A percentile compares a stretch with the other conserved stretches of the same genome.
Conservation (phyloP, 352 stramenopile species). For the Phytophthora multivora region DNA sequence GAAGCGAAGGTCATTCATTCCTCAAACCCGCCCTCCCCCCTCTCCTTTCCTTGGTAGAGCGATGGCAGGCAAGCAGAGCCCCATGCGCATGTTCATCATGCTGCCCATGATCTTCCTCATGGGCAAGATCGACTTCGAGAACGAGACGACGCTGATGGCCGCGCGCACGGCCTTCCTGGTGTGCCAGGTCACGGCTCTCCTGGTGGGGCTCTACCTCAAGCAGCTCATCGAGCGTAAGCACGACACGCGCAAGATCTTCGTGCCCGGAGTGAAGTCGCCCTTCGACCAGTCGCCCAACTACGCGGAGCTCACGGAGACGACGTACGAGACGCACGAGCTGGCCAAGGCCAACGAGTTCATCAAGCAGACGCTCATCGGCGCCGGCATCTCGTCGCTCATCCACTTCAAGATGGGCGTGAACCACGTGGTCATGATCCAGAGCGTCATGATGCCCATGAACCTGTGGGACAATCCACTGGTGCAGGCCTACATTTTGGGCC, state of each 20-base stretch:
- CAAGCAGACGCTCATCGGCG: slow-evolving; percentile 84
- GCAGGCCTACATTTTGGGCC: slow-evolving; percentile 76
- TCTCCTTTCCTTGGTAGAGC: background rate
- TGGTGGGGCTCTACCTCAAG: slow-evolving; percentile 76
- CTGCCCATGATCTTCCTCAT: slow-evolving; percentile 88
- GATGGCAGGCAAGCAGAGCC: slow-evolving; percentile 69
- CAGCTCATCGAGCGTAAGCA: slow-evolving; percentile 76
- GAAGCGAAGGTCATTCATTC: slow-evolving; percentile 3
- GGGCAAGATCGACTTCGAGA: slow-evolving; percentile 88
- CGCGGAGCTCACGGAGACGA: slow-evolving; percentile 78
- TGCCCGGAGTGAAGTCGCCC: slow-evolving; percentile 71
- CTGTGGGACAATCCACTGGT: slow-evolving; percentile 83
- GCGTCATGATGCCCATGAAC: slow-evolving; percentile 86
- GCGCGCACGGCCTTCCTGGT: slow-evolving; percentile 71
- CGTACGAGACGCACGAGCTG: slow-evolving; percentile 74
- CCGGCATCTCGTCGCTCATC: slow-evolving; percentile 77
- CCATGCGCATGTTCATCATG: slow-evolving; percentile 84
- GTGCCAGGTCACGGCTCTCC: slow-evolving; percentile 62
- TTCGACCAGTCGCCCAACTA: slow-evolving; percentile 84
- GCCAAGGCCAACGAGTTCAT: slow-evolving; percentile 79
- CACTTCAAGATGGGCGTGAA: slow-evolving; percentile 89
- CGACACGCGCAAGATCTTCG: slow-evolving; percentile 81
- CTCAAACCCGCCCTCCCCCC: background rate
- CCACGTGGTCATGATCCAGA: slow-evolving; percentile 88
- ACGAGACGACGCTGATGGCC: slow-evolving; percentile 59